Percentiles rank a stretch among this genome's conserved stretches.
These are phyloP conservation scores for Dicorynia guianensis DNA, from an alignment of 306 rosid species.

Conservation along the genomic window DNA sequence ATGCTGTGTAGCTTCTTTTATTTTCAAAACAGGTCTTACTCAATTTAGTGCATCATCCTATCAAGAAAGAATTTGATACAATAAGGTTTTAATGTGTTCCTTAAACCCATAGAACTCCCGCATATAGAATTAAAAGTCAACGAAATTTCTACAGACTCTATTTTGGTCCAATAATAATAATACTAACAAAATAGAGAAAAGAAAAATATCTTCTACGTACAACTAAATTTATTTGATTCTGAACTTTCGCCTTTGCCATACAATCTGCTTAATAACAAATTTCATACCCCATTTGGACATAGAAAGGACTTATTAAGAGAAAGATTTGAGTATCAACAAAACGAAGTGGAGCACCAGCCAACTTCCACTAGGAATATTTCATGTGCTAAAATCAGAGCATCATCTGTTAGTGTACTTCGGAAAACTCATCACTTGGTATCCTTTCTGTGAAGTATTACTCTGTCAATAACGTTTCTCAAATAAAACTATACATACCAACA, in stretches of 20 bases:
- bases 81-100: not conserved
- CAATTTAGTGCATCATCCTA: conserved; percentile 21
- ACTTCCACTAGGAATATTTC: conserved; percentile 32
- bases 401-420: conserved; percentile 8
- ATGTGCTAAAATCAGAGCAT: conserved; percentile 28
- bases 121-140: not conserved
- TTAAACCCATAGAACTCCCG: not conserved
- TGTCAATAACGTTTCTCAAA: conserved; percentile 24
- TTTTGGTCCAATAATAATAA: no score
- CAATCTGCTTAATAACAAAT: conserved; percentile 17
- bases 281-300: conserved; percentile 25
- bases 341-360: conserved; percentile 14
- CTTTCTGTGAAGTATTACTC: conserved; percentile 24
- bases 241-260: not conserved
- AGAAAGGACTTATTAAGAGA: conserved; percentile 11
- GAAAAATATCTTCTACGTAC: no score
- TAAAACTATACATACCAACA: conserved; percentile 13
- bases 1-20: conserved; percentile 23
- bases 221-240: not conserved
- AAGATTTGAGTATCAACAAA: conserved; percentile 1
- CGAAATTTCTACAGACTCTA: not conserved
- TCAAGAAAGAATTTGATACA: not conserved
- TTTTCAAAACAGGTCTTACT: conserved; percentile 15
- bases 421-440: conserved; percentile 34
- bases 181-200: no score